A percentile compares a stretch with the other conserved stretches of the same genome.
phyloP scores from a whole-genome alignment of 2,329 filamentous ascomycete genomes.

The Diaporthe citrichinensis region DNA sequence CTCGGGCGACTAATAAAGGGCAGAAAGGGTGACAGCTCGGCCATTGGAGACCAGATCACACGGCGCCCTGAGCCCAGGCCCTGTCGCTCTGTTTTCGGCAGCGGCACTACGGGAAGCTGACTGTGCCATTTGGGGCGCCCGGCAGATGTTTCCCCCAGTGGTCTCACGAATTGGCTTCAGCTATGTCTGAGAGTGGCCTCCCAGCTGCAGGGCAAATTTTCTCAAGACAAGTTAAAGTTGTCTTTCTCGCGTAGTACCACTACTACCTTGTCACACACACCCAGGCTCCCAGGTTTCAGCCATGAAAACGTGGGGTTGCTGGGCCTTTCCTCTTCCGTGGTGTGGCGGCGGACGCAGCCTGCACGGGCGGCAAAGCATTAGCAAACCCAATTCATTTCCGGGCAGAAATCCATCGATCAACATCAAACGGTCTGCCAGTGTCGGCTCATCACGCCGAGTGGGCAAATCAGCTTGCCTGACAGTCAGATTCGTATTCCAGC shows the following conservation, averaged over 20 bases:
- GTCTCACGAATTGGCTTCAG: neutral
- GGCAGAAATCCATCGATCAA: slow-evolving; percentile 5
- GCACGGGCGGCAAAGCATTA: slow-evolving; percentile 4
- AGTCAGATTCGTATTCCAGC: slow-evolving; percentile 22
- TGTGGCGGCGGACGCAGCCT: neutral
- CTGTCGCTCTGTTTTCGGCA: neutral
- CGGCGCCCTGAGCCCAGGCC: neutral
- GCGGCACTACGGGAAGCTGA: neutral
- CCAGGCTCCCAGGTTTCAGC: slow-evolving; percentile 18
- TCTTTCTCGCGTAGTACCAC: slow-evolving; percentile 13
- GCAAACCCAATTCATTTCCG: slow-evolving; percentile 28
- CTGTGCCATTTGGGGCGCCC: neutral
- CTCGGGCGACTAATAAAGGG: neutral
- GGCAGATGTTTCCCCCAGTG: neutral
- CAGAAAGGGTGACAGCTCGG: neutral
- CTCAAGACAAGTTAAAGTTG: neutral
- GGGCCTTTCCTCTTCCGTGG: slow-evolving; percentile 1
- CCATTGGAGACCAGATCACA: neutral
- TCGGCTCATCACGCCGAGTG: neutral
- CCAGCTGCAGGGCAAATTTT: neutral
- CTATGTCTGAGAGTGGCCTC: neutral
- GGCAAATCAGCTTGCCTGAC: neutral
- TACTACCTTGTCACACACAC: slow-evolving; percentile 22
- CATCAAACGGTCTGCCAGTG: slow-evolving; percentile 12
- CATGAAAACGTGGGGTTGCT: slow-evolving; percentile 29